Conservation (phyloP, 345 rosid species). For the Capsella bursapastoris region DNA sequence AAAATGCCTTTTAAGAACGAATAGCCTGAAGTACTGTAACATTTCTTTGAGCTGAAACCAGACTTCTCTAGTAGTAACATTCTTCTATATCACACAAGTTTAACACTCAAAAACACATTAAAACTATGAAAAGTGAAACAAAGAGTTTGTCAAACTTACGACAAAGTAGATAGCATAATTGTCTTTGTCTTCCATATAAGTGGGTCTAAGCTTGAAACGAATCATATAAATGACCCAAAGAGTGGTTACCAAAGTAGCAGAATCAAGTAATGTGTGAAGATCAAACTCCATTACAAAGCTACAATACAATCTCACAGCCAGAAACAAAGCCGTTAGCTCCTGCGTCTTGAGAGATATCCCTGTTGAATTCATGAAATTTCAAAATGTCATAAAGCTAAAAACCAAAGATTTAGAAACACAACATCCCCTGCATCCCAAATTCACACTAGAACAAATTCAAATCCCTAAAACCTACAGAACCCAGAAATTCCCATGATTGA, state of each 20-base stretch:
- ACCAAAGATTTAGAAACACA: slow-evolving; percentile 4
- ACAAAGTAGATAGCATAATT: slow-evolving; percentile 74
- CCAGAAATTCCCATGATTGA: background rate
- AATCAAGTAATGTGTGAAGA: slow-evolving; percentile 83
- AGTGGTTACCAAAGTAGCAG: slow-evolving; percentile 73
- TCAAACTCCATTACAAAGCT: slow-evolving; percentile 94
- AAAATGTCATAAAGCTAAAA: background rate
- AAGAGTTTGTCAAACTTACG: slow-evolving; percentile 47
- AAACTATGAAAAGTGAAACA: background rate
- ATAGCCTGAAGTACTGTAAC: background rate
- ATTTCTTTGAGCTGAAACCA: background rate
- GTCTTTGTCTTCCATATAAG: slow-evolving; percentile 90
- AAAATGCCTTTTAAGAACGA: background rate
- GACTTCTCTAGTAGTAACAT: background rate
- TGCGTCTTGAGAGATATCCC: slow-evolving; percentile 89
- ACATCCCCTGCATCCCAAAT: background rate
- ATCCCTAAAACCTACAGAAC: background rate
- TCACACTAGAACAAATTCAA: background rate
- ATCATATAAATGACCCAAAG: slow-evolving; percentile 96
- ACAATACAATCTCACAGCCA: slow-evolving; percentile 80
- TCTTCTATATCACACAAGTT: background rate
- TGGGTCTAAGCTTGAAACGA: slow-evolving; percentile 73
- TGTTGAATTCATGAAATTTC: slow-evolving; percentile 37
- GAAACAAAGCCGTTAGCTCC: slow-evolving; percentile 84
- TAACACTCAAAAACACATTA: background rate